phyloP scores from a whole-genome alignment of 257 asterid genomes.

The Nyctanthes arbortristis region DNA sequence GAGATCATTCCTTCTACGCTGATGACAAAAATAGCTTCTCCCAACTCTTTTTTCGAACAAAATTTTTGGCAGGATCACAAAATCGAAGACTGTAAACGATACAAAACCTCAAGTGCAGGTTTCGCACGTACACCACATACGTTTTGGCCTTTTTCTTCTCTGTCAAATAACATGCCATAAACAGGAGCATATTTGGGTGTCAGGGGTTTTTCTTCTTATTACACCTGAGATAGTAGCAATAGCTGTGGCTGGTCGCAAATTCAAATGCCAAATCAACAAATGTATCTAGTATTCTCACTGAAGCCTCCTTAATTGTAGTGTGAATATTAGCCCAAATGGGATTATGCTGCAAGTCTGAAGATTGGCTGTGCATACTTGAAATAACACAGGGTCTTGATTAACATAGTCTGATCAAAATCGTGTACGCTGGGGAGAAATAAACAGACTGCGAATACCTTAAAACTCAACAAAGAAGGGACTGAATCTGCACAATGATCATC shows the following conservation, averaged over 20 bases:
- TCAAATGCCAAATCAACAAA: constrained; percentile 36
- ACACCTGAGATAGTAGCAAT: constrained; percentile 54
- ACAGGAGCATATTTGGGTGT: too few relatives aligned
- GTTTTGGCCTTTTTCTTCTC: too few relatives aligned
- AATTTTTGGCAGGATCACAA: constrained; percentile 25
- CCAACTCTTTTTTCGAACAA: constrained; percentile 47
- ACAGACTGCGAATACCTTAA: background rate
- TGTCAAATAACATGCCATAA: too few relatives aligned
- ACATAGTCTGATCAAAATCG: background rate
- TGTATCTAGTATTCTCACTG: constrained; percentile 29
- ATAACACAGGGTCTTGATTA: background rate
- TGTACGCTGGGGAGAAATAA: background rate
- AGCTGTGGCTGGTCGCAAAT: constrained; percentile 49
- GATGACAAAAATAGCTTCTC: constrained; percentile 13
- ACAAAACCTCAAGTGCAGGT: too few relatives aligned
- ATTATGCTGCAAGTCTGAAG: constrained; percentile 22
- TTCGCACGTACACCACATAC: too few relatives aligned
- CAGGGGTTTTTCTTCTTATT: too few relatives aligned
- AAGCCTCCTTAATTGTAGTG: constrained; percentile 13
- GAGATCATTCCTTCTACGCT: constrained; percentile 40
- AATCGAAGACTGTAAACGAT: too few relatives aligned
- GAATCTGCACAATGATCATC: constrained; percentile 17
- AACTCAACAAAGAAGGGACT: constrained; percentile 15
- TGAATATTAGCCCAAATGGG: constrained; percentile 2
- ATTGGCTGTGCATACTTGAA: constrained; percentile 23